A percentile compares a stretch with the other conserved stretches of the same genome.
Evolutionary conservation across 257 asterid species (phyloP).

Genomic region (Leonotis leonurus): DNA sequence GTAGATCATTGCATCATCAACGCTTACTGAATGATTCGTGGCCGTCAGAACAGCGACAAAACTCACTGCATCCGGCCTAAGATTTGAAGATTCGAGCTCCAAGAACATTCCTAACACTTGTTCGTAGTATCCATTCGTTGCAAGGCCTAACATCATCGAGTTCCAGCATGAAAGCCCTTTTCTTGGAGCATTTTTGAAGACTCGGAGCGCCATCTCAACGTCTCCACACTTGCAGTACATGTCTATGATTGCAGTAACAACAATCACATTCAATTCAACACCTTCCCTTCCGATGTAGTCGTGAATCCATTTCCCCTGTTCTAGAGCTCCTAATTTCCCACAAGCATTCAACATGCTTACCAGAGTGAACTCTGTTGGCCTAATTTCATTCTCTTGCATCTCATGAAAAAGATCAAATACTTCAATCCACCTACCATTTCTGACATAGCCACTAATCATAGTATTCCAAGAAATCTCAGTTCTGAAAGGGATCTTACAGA

Average conservation of each 20-base stretch:
- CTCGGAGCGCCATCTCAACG: constrained; percentile 25
- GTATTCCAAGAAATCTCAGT: constrained; percentile 67
- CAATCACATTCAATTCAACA: constrained; percentile 35
- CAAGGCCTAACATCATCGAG: constrained; percentile 66
- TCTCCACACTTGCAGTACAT: constrained; percentile 70
- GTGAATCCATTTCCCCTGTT: constrained; percentile 74
- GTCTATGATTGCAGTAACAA: constrained; percentile 50
- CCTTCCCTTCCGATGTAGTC: constrained; percentile 31
- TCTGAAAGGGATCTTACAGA: constrained; percentile 34
- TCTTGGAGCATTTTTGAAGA: constrained; percentile 23
- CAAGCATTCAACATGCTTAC: constrained; percentile 70
- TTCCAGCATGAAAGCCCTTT: constrained; percentile 66
- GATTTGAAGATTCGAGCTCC: constrained; percentile 29
- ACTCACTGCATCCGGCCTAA: constrained; percentile 47
- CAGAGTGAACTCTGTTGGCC: constrained; percentile 44
- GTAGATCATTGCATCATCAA: constrained; percentile 39
- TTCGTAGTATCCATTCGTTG: constrained; percentile 42
- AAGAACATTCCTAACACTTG: constrained; percentile 43
- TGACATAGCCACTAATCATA: constrained; percentile 63
- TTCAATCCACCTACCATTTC: constrained; percentile 55
- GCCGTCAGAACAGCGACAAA: constrained; percentile 47
- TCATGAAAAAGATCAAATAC: constrained; percentile 43
- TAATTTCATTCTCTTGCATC: constrained; percentile 35
- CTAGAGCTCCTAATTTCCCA: constrained; percentile 48
- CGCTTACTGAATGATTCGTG: constrained; percentile 47